Conservation (phyloP, 73 alveolate genomes). For the Uronychia binucleata region DNA sequence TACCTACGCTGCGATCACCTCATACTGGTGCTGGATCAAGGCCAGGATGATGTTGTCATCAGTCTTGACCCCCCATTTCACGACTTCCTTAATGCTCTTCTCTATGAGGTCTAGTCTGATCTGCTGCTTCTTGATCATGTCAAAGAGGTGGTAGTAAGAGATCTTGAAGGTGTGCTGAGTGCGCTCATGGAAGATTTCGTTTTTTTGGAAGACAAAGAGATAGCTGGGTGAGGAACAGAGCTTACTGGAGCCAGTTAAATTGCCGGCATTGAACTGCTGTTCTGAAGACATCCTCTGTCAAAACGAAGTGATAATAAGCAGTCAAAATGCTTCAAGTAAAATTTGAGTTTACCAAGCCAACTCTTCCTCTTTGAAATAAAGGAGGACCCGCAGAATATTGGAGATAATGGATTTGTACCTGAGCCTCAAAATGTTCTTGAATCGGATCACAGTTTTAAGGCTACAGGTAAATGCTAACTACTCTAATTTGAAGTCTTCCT, state of each 20-base stretch:
- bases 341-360: conserved; percentile 13
- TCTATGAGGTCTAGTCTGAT: background rate
- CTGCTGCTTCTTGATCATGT: conserved; percentile 22
- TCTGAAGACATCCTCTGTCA: conserved; percentile 38
- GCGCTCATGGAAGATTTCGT: conserved; percentile 11
- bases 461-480: background rate
- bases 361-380: conserved; percentile 25
- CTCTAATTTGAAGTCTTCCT: background rate
- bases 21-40: conserved; percentile 19
- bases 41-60: conserved; percentile 44
- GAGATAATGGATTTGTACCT: conserved; percentile 20
- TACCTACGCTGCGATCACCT: conserved; percentile 38
- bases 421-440: conserved; percentile 22
- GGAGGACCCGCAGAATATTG: conserved; percentile 31
- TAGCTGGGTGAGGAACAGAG: conserved; percentile 21
- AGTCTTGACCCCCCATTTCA: conserved; percentile 31
- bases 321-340: conserved; percentile 2
- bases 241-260: conserved; percentile 33
- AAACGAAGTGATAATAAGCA: conserved; percentile 35
- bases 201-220: conserved; percentile 53
- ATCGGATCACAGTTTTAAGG: background rate
- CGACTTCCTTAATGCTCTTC: background rate
- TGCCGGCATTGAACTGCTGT: background rate
- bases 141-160: conserved; percentile 12
- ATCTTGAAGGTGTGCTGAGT: conserved; percentile 10